phyloP scores from a whole-genome alignment of 495 filamentous ascomycete genomes.

The Letharia columbiana region DNA sequence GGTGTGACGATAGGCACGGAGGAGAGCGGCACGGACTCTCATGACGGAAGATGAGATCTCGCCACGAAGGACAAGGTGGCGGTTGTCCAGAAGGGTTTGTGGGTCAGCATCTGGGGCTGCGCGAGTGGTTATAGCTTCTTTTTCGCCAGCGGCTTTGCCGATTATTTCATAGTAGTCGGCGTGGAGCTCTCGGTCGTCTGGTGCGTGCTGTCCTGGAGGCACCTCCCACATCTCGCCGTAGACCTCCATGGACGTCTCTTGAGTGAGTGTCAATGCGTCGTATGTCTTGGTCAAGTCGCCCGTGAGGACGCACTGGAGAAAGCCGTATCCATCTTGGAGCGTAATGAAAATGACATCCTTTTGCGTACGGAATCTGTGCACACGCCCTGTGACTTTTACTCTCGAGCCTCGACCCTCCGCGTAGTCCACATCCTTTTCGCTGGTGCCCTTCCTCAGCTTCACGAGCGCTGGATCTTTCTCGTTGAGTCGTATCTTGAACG shows the following conservation, averaged over 20 bases:
- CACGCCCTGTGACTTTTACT: conserved; percentile 75
- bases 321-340: conserved; percentile 80
- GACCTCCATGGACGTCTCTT: conserved; percentile 80
- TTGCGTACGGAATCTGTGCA: conserved; percentile 76
- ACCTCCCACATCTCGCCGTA: conserved; percentile 84
- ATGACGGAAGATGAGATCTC: conserved; percentile 81
- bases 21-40: conserved; percentile 79
- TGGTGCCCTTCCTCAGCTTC: conserved; percentile 50
- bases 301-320: conserved; percentile 79
- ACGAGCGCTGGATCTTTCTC: conserved; percentile 50
- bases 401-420: conserved; percentile 44
- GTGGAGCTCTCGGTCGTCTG: conserved; percentile 82
- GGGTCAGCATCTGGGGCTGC: conserved; percentile 74
- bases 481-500: conserved; percentile 65
- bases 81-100: conserved; percentile 74
- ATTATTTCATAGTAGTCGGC: conserved; percentile 89
- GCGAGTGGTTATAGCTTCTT: conserved; percentile 89
- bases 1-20: conserved; percentile 72
- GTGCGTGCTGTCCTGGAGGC: conserved; percentile 68
- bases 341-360: conserved; percentile 85
- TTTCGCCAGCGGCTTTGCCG: conserved; percentile 75
- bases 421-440: conserved; percentile 29
- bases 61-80: conserved; percentile 85
- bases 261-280: conserved; percentile 79
- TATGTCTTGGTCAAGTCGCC: conserved; percentile 84